Percentiles rank a stretch among this genome's conserved stretches.
These are phyloP conservation scores for Phytophthora sp. DNA, from an alignment of 352 stramenopile species.

Conservation along the genomic window DNA sequence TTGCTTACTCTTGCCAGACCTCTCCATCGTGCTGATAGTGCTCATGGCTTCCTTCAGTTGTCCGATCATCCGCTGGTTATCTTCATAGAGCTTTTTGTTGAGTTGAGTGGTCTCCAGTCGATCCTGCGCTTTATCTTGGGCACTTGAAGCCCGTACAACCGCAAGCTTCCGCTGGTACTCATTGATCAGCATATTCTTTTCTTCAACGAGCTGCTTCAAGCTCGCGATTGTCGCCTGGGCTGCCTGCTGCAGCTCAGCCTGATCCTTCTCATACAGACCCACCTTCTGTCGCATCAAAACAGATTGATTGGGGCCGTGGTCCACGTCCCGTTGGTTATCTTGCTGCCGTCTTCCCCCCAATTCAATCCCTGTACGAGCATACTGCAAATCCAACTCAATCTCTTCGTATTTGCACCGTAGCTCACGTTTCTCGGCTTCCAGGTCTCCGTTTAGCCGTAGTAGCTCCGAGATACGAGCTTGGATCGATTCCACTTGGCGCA, in stretches of 20 bases:
- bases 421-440: constrained; percentile 56
- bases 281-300: constrained; percentile 70
- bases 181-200: constrained; percentile 75
- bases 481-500: constrained; percentile 51
- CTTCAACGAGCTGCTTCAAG: constrained; percentile 77
- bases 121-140: constrained; percentile 56
- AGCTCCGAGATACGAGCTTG: constrained; percentile 55
- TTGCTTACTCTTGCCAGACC: constrained; percentile 58
- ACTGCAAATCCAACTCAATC: constrained; percentile 65
- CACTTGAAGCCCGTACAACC: constrained; percentile 51
- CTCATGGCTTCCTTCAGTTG: constrained; percentile 74
- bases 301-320: constrained; percentile 30
- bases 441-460: constrained; percentile 44
- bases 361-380: constrained; percentile 44
- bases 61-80: constrained; percentile 79
- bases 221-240: constrained; percentile 81
- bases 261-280: constrained; percentile 80
- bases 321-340: constrained; percentile 34
- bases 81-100: constrained; percentile 77
- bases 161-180: constrained; percentile 69
- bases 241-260: constrained; percentile 72
- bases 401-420: constrained; percentile 57
- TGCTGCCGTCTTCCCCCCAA: constrained; percentile 18
- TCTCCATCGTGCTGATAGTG: constrained; percentile 71
- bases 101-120: constrained; percentile 59